Evolutionary conservation across 2,329 filamentous ascomycete genomes (phyloP), one percentile per base, ranked within the genome.

Genomic region (Ilyonectria robusta): DNA sequence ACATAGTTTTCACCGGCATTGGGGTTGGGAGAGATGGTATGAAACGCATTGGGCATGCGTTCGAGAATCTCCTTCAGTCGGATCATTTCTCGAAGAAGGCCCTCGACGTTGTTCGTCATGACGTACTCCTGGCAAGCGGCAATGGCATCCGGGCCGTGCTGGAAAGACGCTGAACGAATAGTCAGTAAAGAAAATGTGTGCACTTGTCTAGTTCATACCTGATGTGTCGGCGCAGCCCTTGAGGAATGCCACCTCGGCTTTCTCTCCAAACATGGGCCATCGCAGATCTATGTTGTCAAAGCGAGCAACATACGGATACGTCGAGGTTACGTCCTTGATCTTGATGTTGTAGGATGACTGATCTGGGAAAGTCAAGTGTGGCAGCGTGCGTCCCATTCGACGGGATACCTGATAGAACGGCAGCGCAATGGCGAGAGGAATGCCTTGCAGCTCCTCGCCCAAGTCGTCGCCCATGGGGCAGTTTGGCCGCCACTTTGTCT

Each of bases 241-340:
- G 4, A 87, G 78, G 59, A 88, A 87, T 4, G 85, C 83, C 10
- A 86, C 82, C 71, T 88, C 85, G 0, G 85, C 82, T 21, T 81
- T 79, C 68, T 87, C 85, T 13, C 85, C 84, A 58, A 88, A 88
- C 77, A 87, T 84, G 1, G 85, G 83, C 86, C 86, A 88, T 44
- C 86, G 78, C 17, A 87, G 78, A 48, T 87, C 86, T 17, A 82
- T 87, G 57, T 88, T 88, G 55, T 87, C 85, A 56, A 86, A 86
- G 0, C 85, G 78, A 0, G 81, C 85, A 0, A 87, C 78, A 60
- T 88, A 88, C 3, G 86, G 86, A 47, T 83, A 81, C 1, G 72
- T 83, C 0, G 85, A 86, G 1, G 81, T 85, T 1, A 82, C 79
- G 61, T 88, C 85, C 23, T 81, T 79, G 61, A 87, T 80, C 72